Percentiles rank a stretch among this genome's conserved stretches.
phyloP scores from a whole-genome alignment of 2,329 filamentous ascomycete species.

The Phialophora expanda region DNA sequence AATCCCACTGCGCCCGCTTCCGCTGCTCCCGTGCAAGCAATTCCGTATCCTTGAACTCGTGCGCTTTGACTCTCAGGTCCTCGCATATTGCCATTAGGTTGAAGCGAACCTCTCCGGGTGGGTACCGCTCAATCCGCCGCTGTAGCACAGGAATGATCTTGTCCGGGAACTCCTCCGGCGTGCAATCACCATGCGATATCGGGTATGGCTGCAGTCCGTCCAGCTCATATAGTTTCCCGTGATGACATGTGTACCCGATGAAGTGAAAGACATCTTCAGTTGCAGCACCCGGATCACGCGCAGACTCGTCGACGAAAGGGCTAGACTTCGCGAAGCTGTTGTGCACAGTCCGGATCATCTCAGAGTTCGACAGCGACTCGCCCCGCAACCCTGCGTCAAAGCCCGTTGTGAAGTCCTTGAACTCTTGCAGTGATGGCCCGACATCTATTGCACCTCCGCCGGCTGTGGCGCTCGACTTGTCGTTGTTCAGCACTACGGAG shows the following conservation, averaged over 20 bases:
- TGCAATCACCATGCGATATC: slow-evolving; percentile 82
- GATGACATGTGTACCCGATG: slow-evolving; percentile 86
- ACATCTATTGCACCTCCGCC: slow-evolving; percentile 63
- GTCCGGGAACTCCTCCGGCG: slow-evolving; percentile 71
- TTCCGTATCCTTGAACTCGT: slow-evolving; percentile 82
- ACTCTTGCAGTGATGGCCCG: slow-evolving; percentile 72
- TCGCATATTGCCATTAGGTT: slow-evolving; percentile 92
- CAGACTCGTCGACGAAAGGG: slow-evolving; percentile 91
- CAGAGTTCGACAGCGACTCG: slow-evolving; percentile 72
- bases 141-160: slow-evolving; percentile 87
- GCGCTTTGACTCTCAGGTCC: slow-evolving; percentile 77
- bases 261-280: slow-evolving; percentile 96
- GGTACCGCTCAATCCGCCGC: slow-evolving; percentile 82
- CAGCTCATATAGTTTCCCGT: slow-evolving; percentile 85
- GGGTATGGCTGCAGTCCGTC: slow-evolving; percentile 93
- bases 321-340: slow-evolving; percentile 88
- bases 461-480: slow-evolving; percentile 48
- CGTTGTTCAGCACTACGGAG: slow-evolving; percentile 87
- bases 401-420: slow-evolving; percentile 85
- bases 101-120: slow-evolving; percentile 86
- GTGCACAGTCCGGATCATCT: slow-evolving; percentile 77
- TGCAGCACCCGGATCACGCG: slow-evolving; percentile 69
- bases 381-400: slow-evolving; percentile 78
- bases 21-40: slow-evolving; percentile 77
- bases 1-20: slow-evolving; percentile 86